Evolutionary conservation across 2,329 filamentous ascomycete genomes (phyloP), one percentile per base, ranked within the genome.

Genomic region (Fusarium annulatum): DNA sequence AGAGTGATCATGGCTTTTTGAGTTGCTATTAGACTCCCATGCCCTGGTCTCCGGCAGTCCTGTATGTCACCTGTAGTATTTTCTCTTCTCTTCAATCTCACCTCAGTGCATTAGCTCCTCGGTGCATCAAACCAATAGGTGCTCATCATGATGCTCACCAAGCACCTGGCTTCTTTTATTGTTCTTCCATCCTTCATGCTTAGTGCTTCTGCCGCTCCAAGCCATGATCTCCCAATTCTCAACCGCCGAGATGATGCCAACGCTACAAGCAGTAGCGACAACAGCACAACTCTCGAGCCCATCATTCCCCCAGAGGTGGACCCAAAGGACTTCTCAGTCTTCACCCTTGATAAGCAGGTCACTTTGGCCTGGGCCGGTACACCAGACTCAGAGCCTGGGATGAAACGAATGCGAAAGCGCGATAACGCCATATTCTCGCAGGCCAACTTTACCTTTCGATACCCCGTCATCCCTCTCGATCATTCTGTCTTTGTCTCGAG

Each of bases 311-410:
- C 71, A 5, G 30, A 30, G 5, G 69, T 73, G 7, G 41, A 73
- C 4, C 41, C 57, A 11, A 48, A 62, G 3, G 64, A 59, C 16
- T 33, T 66, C 7, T 65, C 61, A 1, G 65, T 61, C 3, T 59
- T 73, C 6, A 45, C 19, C 0, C 69, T 73, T 1, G 57, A 57
- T 5, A 59, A 41, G 1, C 28, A 65, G 2, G 46, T 69, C 7
- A 41, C 23, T 9, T 18, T 73, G 2, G 71, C 71, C 2, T 73
- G 71, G 71, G 69, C 71, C 15, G 71, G 71, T 7, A 45, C 69
- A 4, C 23, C 69, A 2, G 34, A 41, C 3, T 39, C 48, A 6
- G 57, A 56, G 4, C 45, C 61, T 3, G 51, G 43, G 7, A 10
- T 48, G 1, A 30, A 38, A 16, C n/a, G 58, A 0, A 53, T 52